These are phyloP conservation scores for Pogostemon cablin DNA, from an alignment of 257 asterid genomes.

Conservation along the genomic window DNA sequence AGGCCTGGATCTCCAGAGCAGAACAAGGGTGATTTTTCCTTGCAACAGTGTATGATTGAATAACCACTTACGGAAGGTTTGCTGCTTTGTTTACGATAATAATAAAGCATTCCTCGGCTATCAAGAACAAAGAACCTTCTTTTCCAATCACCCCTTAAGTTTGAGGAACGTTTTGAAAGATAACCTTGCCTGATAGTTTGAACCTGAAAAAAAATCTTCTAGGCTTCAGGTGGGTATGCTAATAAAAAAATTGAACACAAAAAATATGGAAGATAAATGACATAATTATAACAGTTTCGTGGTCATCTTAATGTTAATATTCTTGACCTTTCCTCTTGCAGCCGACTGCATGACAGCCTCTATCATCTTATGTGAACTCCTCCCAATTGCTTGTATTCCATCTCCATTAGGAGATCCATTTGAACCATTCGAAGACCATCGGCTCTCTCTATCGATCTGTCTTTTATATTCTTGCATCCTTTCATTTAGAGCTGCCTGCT, in stretches of 20 bases:
- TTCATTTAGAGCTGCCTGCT: constrained; percentile 96
- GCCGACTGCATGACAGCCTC: constrained; percentile 99
- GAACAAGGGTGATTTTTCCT: not conserved
- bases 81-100: constrained; percentile 95
- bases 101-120: constrained; percentile 99
- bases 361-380: constrained; percentile 99
- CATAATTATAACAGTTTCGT: constrained; percentile 13
- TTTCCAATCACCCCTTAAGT: constrained; percentile 98
- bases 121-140: constrained; percentile 99
- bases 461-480: constrained; percentile 97
- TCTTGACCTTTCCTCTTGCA: constrained; percentile 89
- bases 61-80: constrained; percentile 89
- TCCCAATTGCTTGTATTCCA: constrained; percentile 94
- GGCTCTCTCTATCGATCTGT: constrained; percentile 91
- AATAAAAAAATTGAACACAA: constrained; percentile 21
- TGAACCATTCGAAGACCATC: constrained; percentile 85
- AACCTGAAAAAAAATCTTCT: constrained; percentile 63
- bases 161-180: constrained; percentile 96
- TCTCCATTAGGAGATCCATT: constrained; percentile 98
- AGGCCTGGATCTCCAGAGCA: not conserved
- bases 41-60: constrained; percentile 19
- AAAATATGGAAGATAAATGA: constrained; percentile 9
- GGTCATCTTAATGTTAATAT: constrained; percentile 27
- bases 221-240: constrained; percentile 37
- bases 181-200: constrained; percentile 99